phyloP scores from a whole-genome alignment of 306 rosid species.

The Pyrus communis region DNA sequence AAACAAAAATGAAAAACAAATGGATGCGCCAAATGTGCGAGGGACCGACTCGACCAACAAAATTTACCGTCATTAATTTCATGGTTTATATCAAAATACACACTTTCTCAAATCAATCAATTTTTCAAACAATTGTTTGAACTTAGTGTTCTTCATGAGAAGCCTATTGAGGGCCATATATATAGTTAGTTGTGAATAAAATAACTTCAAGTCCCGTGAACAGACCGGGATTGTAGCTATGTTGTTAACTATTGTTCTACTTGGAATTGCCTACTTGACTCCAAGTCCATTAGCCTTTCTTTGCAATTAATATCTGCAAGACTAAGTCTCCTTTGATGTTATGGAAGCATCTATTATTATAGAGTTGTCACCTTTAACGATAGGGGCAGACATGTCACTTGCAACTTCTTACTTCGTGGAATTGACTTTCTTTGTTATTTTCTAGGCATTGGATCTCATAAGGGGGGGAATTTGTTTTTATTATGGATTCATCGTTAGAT shows the following conservation, averaged over 20 bases:
- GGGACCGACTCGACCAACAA: not conserved
- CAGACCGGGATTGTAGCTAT: not conserved
- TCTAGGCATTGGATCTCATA: conserved; percentile 75
- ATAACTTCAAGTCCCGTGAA: not conserved
- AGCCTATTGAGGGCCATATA: not conserved
- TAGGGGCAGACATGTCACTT: not conserved
- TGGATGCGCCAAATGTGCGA: not conserved
- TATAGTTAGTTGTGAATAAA: not conserved
- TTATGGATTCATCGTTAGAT: conserved; percentile 92
- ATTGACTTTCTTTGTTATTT: conserved; percentile 6
- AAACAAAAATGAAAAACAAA: not conserved
- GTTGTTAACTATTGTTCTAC: not conserved
- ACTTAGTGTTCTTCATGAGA: not conserved
- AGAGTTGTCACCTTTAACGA: not conserved
- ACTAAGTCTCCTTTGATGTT: not conserved
- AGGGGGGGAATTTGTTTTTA: conserved; percentile 61
- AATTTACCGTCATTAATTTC: not conserved
- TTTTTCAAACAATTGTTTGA: not conserved
- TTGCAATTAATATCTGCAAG: not conserved
- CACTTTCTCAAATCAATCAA: not conserved
- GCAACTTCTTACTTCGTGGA: not conserved
- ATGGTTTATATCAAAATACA: not conserved
- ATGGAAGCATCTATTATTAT: not conserved
- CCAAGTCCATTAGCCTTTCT: not conserved
- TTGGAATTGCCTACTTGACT: not conserved